phyloP scores from a whole-genome alignment of 805 yeast species.

The Candida vartiovaarae region DNA sequence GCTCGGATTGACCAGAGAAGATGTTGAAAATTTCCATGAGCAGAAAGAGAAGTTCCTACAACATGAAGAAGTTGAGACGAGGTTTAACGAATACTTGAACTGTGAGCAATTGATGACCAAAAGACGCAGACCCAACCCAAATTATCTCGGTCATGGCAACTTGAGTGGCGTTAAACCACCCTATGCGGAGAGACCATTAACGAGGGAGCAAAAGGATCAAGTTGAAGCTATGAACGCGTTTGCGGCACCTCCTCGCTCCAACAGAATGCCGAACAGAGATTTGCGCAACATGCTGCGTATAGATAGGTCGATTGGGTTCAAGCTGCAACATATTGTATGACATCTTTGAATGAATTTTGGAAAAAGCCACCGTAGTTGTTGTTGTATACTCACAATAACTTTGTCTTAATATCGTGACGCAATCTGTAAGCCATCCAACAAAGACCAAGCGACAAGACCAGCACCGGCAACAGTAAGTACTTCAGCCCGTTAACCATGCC shows the following conservation, averaged over 20 bases:
- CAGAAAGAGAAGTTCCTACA: constrained; percentile 26
- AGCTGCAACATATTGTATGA: no score
- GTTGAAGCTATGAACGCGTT: not conserved
- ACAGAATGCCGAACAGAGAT: not conserved
- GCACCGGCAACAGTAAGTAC: constrained; percentile 20
- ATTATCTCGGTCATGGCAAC: constrained; percentile 38
- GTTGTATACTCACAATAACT: constrained; percentile 34
- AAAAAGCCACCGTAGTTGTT: not conserved
- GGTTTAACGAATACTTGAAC: constrained; percentile 32
- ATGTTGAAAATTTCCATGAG: constrained; percentile 19
- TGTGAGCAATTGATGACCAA: constrained; percentile 37
- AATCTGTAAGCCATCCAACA: constrained; percentile 43
- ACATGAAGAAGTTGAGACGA: constrained; percentile 24
- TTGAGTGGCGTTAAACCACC: constrained; percentile 39
- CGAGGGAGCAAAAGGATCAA: not conserved
- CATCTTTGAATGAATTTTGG: no score
- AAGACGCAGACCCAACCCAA: constrained; percentile 41
- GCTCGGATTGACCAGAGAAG: constrained; percentile 24
- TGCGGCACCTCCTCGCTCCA: constrained; percentile 1
- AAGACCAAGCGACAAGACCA: constrained; percentile 27
- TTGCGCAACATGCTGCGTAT: not conserved
- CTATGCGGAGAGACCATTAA: constrained; percentile 24
- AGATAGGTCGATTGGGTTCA: no score
- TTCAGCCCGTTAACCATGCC: constrained; percentile 22
- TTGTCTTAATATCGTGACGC: constrained; percentile 56